A percentile compares a stretch with the other conserved stretches of the same genome.
Evolutionary conservation across 495 filamentous ascomycete species (phyloP).

Genomic region (Hyaloscypha bicolor): DNA sequence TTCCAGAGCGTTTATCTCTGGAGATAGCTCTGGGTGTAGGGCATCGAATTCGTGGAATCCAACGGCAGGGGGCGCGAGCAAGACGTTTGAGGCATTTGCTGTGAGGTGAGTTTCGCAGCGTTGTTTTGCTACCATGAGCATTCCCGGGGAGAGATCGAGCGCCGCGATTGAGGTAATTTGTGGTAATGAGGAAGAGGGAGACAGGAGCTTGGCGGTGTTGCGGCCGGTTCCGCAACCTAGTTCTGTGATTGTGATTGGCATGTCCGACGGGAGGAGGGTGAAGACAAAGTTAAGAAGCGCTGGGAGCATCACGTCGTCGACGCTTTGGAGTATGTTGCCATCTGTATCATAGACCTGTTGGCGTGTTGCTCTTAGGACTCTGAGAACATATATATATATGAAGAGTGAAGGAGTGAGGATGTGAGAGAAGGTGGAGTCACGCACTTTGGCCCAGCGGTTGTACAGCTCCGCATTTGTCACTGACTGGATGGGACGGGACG

Average conservation of each 20-base stretch:
- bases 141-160: constrained; percentile 52
- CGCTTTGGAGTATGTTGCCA: constrained; percentile 71
- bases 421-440: constrained; percentile 3
- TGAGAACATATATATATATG: neutral
- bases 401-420: neutral
- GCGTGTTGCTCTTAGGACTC: neutral
- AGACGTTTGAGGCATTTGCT: neutral
- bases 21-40: constrained; percentile 6
- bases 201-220: constrained; percentile 62
- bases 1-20: constrained; percentile 39
- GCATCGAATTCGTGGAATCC: constrained; percentile 29
- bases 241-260: constrained; percentile 49
- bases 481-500: constrained; percentile 32
- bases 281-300: constrained; percentile 43
- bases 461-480: constrained; percentile 46
- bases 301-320: constrained; percentile 64
- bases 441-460: constrained; percentile 44
- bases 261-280: neutral
- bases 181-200: constrained; percentile 26
- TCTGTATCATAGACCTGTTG: constrained; percentile 66
- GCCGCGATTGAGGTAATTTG: constrained; percentile 39
- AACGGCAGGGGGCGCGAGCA: neutral
- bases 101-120: constrained; percentile 6
- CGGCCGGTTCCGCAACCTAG: constrained; percentile 73
- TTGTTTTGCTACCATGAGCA: constrained; percentile 30